Conservation (phyloP, 1,284 basidiomycete genomes). For the Ganoderma sinense region DNA sequence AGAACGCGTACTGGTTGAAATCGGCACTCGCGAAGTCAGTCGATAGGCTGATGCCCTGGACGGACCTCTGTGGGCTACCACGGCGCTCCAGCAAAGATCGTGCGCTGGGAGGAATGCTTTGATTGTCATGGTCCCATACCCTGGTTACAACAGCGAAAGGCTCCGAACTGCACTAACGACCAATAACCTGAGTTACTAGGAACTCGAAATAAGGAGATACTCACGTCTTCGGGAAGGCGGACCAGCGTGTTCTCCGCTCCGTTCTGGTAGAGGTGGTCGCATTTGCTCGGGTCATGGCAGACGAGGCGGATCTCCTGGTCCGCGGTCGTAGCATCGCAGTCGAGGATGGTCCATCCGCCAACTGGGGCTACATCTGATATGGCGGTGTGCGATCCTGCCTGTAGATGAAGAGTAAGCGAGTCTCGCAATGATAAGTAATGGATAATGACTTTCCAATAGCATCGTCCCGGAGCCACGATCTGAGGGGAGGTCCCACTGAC, state of each 20-base stretch:
- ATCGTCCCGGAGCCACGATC: constrained; percentile 10
- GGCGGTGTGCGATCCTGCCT: constrained; percentile 43
- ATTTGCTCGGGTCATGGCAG: constrained; percentile 47
- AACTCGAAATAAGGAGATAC: background rate
- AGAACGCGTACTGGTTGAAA: constrained; percentile 34
- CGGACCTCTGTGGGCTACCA: constrained; percentile 41
- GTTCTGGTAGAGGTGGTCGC: constrained; percentile 51
- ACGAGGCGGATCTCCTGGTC: constrained; percentile 56
- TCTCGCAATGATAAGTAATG: constrained; percentile 2
- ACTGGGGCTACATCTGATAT: constrained; percentile 61
- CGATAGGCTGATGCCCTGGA: constrained; percentile 50
- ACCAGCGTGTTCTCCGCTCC: constrained; percentile 59
- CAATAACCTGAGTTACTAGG: too few species aligned
- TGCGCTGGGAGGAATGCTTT: constrained; percentile 46
- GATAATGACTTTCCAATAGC: constrained; percentile 14
- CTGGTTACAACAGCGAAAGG: constrained; percentile 57
- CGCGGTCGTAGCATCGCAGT: constrained; percentile 46
- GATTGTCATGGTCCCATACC: constrained; percentile 46
- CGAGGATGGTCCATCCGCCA: constrained; percentile 58
- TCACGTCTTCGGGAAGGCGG: constrained; percentile 45
- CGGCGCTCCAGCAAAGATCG: constrained; percentile 40
- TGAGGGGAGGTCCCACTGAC: constrained; percentile 19
- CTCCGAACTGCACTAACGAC: constrained; percentile 51
- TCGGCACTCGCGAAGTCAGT: constrained; percentile 48
- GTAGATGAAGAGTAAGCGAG: background rate